Base-by-base conservation (phyloP, 176 grass and related monocot species). In the Carex littledalei region DNA sequence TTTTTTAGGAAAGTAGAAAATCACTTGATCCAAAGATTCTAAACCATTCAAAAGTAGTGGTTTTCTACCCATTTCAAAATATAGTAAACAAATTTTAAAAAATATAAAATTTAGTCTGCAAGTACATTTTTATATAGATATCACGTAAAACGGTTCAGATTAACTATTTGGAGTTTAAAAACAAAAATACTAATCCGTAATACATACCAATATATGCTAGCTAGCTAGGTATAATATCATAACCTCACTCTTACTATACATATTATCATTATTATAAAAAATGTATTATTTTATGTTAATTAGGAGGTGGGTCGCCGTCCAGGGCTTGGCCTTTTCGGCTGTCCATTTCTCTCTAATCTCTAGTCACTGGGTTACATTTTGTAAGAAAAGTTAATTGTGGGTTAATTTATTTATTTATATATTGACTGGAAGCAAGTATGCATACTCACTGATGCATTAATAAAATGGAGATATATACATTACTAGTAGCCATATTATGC, bases 281-380 rank as follows among this genome's bases (percentile, higher is more conserved):
- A 37, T 43, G 26, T 3, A 17, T 21, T 69, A 31, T 83, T 53
- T 68, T 3, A 78, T 35, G 49, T 78, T 78, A 83, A 83, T 83
- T 83, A 67, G 81, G 62, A 68, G 81, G 21, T 83, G 81, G 62
- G 81, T 83, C 41, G n/a, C 62, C 63, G 60, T 83, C 63, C 53
- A 83, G 35, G 17, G 13, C 35, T 79, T 82, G 80, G 61, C 62
- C 61, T 83, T 67, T 63, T 83, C 15, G 14, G 59, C 55, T 83
- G 80, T 50, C 60, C 13, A 49, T 13, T 67, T 82, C 61, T 82
- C 61, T 83, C 39, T 47, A 22, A 29, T 82, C 60, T 55, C 16
- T 63, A 61, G 56, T 66, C 9, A 83, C 61, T 66, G 20, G 47
- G 61, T 54, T 83, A 32, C 1, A 81, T 53, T 81, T 39, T 35